Base-by-base conservation (phyloP, 768 basidiomycete genomes). In the Ramaria sp. region DNA sequence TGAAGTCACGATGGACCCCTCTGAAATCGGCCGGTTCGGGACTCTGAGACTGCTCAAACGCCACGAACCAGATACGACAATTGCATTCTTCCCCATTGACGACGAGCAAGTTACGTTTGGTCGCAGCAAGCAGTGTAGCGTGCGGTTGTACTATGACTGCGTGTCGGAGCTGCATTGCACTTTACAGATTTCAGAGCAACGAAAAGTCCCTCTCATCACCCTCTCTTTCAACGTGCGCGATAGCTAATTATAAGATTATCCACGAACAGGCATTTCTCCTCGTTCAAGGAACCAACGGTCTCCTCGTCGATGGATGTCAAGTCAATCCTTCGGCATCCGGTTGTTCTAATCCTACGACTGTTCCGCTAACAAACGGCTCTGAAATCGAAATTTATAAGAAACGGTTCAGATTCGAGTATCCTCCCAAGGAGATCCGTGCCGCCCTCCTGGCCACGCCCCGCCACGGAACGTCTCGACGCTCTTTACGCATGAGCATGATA, bases 61-160 rank as follows among this genome's bases (percentile, higher is more conserved):
- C 12, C 70, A 67, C 44, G 73, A 76, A 20, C 65, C 70, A 1
- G 66, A 72, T 50, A 65, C 67, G 0, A 68, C 77, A 8, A 68
- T 86, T 24, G 81, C 85, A 1, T 73, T 82, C 1, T 88, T 83
- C 57, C 85, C 85, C 3, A 79, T 88, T 60, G 85, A 88, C 67
- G 73, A 78, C 3, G 74, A 79, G 20, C 71, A 77, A 50, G 69
- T 86, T 49, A 83, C 85, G 0, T 80, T 88, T 66, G 85, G 86
- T 44, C 74, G 82, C 56, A 80, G 82, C 62, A 73, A 73, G 0
- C 64, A 66, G 0, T 87, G 85, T 63, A 75, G 79, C 57, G 78
- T 88, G 18, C 70, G 86, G 39, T 68, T 88, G 36, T 88, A 86
- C 64, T 88, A 87, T 62, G 67, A 74, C 1, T 73, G 76, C 41